Evolutionary conservation across 768 basidiomycete genomes (phyloP), one percentile per base, ranked within the genome.

Genomic region (Mycena alexandri): DNA sequence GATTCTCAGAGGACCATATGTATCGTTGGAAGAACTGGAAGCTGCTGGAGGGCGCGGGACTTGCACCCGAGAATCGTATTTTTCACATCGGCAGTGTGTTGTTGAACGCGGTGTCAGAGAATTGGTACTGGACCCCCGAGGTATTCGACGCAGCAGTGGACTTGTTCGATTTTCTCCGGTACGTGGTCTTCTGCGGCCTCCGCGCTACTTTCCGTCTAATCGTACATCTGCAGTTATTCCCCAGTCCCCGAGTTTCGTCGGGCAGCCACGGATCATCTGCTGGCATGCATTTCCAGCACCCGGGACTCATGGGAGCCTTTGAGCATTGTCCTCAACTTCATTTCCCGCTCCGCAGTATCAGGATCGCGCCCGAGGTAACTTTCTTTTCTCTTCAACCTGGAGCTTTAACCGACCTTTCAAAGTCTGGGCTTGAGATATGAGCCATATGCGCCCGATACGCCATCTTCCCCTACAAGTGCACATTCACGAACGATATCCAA

Each of bases 21-120:
- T 41, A 63, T 56, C 62, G 62, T 0, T 63, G 62, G 62, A 63
- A 47, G 6, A 63, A 14, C 21, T 63, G 62, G 62, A 54, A 50
- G 36, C 33, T 47, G 16, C 38, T 63, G 21, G 44, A 55, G 22
- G 34, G 34, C 7, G 44, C 62, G 2, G 62, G 53, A 1, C 22
- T 22, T 25, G n/a, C 62, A 2, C 13, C 53, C 2, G 54, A 54
- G 62, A 38, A n/a, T 14, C 59, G 59, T 0, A 48, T 61, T 11
- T 22, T 50, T 22, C 14, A 52, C 3, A 17, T 61, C 25, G 52
- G 34, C 21, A 24, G 29, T 19, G 25, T 36, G 14, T 48, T 61
- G 24, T 36, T 44, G 12, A 21, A 10, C 21, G 61, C 51, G 12
- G 50, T 52, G 34, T 17, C 38, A 7, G 29, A 51, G 11, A 22